Evolutionary conservation across 2,329 filamentous ascomycete genomes (phyloP).

Genomic region (Epichloe sp.): DNA sequence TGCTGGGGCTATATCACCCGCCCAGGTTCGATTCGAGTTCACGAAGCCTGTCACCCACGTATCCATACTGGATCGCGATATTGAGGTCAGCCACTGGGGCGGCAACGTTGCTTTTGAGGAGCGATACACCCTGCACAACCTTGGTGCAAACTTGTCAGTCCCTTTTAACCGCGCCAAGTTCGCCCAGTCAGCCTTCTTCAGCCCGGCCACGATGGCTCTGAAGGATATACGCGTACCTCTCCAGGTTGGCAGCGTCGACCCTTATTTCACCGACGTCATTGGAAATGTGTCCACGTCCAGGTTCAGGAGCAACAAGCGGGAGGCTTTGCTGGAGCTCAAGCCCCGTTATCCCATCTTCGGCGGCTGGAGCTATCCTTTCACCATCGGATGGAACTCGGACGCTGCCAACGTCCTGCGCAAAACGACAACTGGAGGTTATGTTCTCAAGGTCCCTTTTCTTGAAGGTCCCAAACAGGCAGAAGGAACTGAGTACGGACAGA

Average conservation of each 20-base stretch:
- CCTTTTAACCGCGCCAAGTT: conserved; percentile 69
- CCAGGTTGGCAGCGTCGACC: conserved; percentile 63
- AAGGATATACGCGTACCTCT: conserved; percentile 74
- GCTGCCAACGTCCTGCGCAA: conserved; percentile 63
- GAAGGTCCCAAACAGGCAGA: conserved; percentile 81
- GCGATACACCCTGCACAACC: conserved; percentile 77
- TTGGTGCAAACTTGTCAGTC: conserved; percentile 62
- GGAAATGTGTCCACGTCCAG: conserved; percentile 92
- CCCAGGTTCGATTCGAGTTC: conserved; percentile 83
- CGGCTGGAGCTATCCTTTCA: conserved; percentile 96
- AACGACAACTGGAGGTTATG: conserved; percentile 54
- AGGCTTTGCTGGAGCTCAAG: conserved; percentile 78
- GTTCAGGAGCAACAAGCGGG: conserved; percentile 65
- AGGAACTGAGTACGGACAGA: conserved; percentile 72
- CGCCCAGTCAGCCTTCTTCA: conserved; percentile 61
- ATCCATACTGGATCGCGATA: conserved; percentile 68
- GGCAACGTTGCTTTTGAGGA: conserved; percentile 94
- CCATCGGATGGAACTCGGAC: conserved; percentile 88
- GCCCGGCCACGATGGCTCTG: conserved; percentile 62
- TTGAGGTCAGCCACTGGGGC: conserved; percentile 97
- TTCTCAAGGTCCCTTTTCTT: conserved; percentile 83
- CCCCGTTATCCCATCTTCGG: conserved; percentile 94
- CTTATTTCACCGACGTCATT: conserved; percentile 93
- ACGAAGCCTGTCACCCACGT: conserved; percentile 81
- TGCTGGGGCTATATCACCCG: conserved; percentile 60